phyloP scores from a whole-genome alignment of 2,329 filamentous ascomycete species.

The Furcasterigmium sp. region DNA sequence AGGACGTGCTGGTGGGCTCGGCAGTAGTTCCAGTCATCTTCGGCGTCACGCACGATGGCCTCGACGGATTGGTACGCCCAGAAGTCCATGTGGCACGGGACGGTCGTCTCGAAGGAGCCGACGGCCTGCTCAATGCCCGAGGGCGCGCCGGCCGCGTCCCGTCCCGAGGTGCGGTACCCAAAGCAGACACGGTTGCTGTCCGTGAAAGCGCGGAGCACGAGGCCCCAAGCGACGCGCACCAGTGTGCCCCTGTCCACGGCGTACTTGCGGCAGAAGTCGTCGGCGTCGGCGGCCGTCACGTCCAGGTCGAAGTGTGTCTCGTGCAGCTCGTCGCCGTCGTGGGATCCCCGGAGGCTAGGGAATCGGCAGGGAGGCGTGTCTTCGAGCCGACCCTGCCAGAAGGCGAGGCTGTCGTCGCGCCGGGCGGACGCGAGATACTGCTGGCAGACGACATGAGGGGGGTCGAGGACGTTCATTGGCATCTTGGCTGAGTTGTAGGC shows the following conservation, averaged over 20 bases:
- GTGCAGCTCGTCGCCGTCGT: constrained; percentile 16
- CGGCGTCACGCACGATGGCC: constrained; percentile 23
- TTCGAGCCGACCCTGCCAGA: constrained; percentile 37
- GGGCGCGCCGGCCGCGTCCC: constrained; percentile 35
- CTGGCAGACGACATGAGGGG: constrained; percentile 32
- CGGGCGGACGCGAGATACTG: constrained; percentile 27
- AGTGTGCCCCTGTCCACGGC: constrained; percentile 41
- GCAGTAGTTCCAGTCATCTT: constrained; percentile 22
- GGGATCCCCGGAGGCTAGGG: constrained; percentile 28
- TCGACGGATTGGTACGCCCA: constrained; percentile 23
- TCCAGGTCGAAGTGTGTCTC: constrained; percentile 33
- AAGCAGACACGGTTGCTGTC: constrained; percentile 49
- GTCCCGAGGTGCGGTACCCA: constrained; percentile 41
- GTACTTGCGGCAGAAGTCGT: constrained; percentile 34
- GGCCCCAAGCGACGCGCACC: constrained; percentile 54
- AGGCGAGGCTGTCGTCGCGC: constrained; percentile 31
- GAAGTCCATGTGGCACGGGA: constrained; percentile 28
- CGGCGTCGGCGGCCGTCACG: constrained; percentile 31
- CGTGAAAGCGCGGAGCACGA: constrained; percentile 50
- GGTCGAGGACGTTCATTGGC: constrained; percentile 23
- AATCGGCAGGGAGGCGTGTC: constrained; percentile 38
- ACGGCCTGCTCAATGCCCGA: constrained; percentile 34
- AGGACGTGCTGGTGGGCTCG: constrained; percentile 39
- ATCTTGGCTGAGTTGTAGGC: constrained; percentile 34
- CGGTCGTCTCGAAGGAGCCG: constrained; percentile 38